Evolutionary conservation across 441 rosid genomes (phyloP).

Genomic region (Bocquillonia castaneifolia): DNA sequence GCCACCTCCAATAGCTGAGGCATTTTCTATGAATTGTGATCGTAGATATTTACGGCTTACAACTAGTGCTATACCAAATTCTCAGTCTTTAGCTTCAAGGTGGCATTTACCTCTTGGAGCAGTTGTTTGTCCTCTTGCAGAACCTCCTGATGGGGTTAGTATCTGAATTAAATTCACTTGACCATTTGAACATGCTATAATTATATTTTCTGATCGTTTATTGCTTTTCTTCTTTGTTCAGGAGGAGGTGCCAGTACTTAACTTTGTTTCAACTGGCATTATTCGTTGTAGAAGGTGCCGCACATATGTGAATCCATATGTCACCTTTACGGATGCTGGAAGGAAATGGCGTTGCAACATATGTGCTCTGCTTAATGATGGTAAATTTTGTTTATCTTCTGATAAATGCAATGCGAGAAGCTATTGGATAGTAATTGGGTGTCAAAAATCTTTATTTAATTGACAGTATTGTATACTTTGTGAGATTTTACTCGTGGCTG

Average conservation of each 20-base stretch:
- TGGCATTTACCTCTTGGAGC: constrained; percentile 99
- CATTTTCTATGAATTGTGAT: constrained; percentile 73
- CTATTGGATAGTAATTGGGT: constrained; percentile 3
- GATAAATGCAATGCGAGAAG: not conserved
- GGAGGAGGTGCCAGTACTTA: constrained; percentile 93
- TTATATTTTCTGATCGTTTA: constrained; percentile 3
- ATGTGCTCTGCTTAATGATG: constrained; percentile 86
- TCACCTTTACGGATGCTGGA: constrained; percentile 91
- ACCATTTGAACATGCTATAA: constrained; percentile 14
- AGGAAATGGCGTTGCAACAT: constrained; percentile 99
- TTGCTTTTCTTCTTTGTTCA: constrained; percentile 35
- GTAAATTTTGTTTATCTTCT: constrained; percentile 32
- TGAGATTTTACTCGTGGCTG: constrained; percentile 1
- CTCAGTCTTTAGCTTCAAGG: constrained; percentile 86
- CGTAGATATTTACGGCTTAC: constrained; percentile 84
- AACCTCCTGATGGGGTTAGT: constrained; percentile 91
- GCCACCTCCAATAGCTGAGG: constrained; percentile 56
- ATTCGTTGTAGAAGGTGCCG: constrained; percentile 98
- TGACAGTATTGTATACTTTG: not conserved
- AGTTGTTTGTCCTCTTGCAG: constrained; percentile 97
- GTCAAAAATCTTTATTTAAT: not conserved
- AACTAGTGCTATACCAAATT: constrained; percentile 78
- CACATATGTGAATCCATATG: constrained; percentile 91
- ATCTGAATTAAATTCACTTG: constrained; percentile 21
- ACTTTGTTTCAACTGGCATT: constrained; percentile 78